Evolutionary conservation across 495 filamentous ascomycete genomes (phyloP).

Genomic region (Parathielavia hyrcaniae): DNA sequence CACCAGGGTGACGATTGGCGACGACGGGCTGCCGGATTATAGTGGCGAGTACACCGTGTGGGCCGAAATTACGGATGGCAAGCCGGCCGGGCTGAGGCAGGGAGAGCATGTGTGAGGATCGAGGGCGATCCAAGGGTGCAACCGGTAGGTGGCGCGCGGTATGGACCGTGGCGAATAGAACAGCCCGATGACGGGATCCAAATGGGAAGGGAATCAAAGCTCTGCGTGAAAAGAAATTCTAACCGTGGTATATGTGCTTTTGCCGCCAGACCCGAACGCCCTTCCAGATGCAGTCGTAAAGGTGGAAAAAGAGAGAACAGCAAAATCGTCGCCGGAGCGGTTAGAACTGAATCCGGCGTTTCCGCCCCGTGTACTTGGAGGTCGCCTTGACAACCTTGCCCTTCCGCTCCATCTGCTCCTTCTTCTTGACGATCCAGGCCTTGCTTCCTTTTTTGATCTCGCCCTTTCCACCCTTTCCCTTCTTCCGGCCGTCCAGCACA

Average conservation of each 20-base stretch:
- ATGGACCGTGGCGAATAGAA: not conserved
- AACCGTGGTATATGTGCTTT: slow-evolving; percentile 10
- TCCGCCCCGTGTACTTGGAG: slow-evolving; percentile 90
- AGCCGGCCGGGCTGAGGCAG: slow-evolving; percentile 63
- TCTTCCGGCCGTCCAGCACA: slow-evolving; percentile 64
- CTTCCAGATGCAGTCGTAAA: slow-evolving; percentile 9
- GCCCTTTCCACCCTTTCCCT: slow-evolving; percentile 44
- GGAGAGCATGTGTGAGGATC: slow-evolving; percentile 58
- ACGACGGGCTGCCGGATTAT: slow-evolving; percentile 31
- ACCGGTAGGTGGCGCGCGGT: not conserved
- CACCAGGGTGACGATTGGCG: slow-evolving; percentile 33
- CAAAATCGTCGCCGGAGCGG: not conserved
- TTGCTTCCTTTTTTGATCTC: slow-evolving; percentile 71
- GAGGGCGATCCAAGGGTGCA: not conserved
- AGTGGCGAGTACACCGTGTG: slow-evolving; percentile 31
- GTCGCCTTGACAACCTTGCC: slow-evolving; percentile 87
- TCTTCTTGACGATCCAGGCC: slow-evolving; percentile 88
- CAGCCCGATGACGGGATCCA: not conserved
- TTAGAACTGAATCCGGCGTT: slow-evolving; percentile 56
- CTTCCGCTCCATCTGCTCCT: slow-evolving; percentile 89
- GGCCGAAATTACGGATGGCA: slow-evolving; percentile 35
- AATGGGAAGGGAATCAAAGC: slow-evolving; percentile 26
- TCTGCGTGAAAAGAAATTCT: not conserved
- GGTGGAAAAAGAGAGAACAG: not conserved
- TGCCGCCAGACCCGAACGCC: slow-evolving; percentile 20